These are phyloP conservation scores for Cordia subcordata DNA, from an alignment of 257 asterid genomes.

Conservation along the genomic window DNA sequence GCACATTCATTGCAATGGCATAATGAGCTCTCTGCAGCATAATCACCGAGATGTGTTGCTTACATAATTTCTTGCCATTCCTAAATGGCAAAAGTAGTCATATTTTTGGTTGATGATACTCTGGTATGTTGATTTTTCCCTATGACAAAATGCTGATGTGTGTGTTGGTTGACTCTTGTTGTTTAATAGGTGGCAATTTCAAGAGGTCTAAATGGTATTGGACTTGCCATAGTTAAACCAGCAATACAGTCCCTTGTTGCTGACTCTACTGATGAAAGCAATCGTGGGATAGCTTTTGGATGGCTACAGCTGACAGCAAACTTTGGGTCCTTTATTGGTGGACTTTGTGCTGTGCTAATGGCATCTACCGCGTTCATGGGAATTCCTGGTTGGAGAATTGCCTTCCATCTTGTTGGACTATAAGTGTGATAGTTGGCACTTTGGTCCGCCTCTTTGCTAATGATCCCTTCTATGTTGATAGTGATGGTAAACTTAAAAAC, in stretches of 20 bases:
- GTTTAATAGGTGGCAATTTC: conserved; percentile 68
- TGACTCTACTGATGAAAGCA: conserved; percentile 70
- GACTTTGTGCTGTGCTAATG: conserved; percentile 48
- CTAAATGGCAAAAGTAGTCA: too few species aligned
- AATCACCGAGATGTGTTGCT: too few species aligned
- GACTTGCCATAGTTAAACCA: conserved; percentile 85
- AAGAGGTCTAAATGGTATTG: conserved; percentile 84
- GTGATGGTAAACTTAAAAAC: conserved; percentile 30
- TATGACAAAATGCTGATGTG: too few species aligned
- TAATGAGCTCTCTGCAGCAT: too few species aligned
- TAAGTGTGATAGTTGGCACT: conserved; percentile 64
- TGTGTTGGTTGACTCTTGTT: not conserved
- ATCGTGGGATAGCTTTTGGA: conserved; percentile 91
- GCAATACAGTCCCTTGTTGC: conserved; percentile 87
- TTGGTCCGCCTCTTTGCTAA: conserved; percentile 56
- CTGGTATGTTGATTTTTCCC: too few species aligned
- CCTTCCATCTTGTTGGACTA: conserved; percentile 67
- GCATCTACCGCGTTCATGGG: conserved; percentile 72
- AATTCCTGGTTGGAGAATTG: conserved; percentile 83
- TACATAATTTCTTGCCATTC: too few species aligned
- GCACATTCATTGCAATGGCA: too few species aligned
- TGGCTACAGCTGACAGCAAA: conserved; percentile 69
- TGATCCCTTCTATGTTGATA: conserved; percentile 54
- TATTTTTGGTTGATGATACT: too few species aligned
- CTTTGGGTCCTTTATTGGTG: conserved; percentile 75